Conservation (phyloP, 805 yeast species). For the Candida sphagnicola region DNA sequence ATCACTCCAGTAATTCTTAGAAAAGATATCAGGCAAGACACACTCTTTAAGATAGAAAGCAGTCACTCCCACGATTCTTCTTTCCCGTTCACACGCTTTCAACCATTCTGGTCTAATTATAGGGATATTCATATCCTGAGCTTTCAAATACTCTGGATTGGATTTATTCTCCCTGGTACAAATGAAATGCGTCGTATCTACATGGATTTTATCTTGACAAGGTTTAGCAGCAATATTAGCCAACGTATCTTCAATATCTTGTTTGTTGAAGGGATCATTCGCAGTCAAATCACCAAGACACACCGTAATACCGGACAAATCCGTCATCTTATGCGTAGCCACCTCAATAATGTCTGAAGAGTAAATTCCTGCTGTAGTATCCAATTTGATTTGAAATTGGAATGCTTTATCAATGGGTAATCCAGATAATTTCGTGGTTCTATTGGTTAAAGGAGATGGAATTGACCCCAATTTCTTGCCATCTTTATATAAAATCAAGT, state of each 20-base stretch:
- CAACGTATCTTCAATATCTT: conserved; percentile 62
- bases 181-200: conserved; percentile 94
- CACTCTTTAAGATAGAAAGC: conserved; percentile 69
- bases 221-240: conserved; percentile 77
- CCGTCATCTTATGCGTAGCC: conserved; percentile 94
- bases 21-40: conserved; percentile 40
- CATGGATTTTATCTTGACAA: conserved; percentile 64
- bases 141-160: conserved; percentile 69
- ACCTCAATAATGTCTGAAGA: conserved; percentile 64
- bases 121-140: conserved; percentile 83
- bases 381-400: conserved; percentile 72
- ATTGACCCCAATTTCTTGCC: conserved; percentile 71
- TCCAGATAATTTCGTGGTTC: conserved; percentile 86
- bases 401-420: conserved; percentile 82
- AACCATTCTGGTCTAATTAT: conserved; percentile 96
- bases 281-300: conserved; percentile 80
- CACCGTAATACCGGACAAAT: conserved; percentile 85
- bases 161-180: conserved; percentile 59
- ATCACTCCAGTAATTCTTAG: conserved; percentile 37
- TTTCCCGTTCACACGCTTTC: conserved; percentile 85
- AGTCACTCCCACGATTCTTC: conserved; percentile 89
- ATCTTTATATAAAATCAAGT: conserved; percentile 74
- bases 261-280: conserved; percentile 38
- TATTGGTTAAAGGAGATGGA: conserved; percentile 75
- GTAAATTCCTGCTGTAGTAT: conserved; percentile 87